Conservation (phyloP, 2,329 filamentous ascomycete species). For the Aspergillus sp. region DNA sequence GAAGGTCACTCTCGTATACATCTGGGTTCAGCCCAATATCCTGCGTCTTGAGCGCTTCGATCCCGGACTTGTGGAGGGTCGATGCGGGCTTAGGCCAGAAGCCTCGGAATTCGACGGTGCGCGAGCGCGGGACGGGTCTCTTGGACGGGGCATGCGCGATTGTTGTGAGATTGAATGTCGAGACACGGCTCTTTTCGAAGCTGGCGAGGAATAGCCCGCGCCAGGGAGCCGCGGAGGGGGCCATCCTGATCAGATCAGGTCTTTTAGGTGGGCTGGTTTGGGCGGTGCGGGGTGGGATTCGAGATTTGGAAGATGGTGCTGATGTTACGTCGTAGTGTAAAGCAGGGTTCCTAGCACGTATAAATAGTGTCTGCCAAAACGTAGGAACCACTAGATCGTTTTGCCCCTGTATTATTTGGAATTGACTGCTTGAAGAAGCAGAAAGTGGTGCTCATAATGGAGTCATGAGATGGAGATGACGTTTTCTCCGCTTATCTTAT, state of each 20-base stretch:
- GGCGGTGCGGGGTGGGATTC: neutral
- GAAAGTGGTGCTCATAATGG: neutral
- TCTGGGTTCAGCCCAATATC: slow-evolving; percentile 57
- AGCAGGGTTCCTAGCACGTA: neutral
- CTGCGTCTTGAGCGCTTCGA: slow-evolving; percentile 59
- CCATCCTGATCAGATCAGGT: too few species aligned
- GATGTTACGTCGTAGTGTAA: neutral
- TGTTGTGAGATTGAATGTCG: slow-evolving; percentile 31
- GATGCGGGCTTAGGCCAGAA: slow-evolving; percentile 65
- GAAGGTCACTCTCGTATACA: slow-evolving; percentile 72
- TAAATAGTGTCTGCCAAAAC: too few species aligned
- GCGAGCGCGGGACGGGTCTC: slow-evolving; percentile 30
- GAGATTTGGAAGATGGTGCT: neutral
- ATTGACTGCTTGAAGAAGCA: neutral
- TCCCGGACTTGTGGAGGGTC: slow-evolving; percentile 68
- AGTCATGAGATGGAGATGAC: slow-evolving; percentile 6
- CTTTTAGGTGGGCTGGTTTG: neutral
- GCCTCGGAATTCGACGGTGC: slow-evolving; percentile 81
- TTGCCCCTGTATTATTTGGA: neutral
- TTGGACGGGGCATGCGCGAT: slow-evolving; percentile 18
- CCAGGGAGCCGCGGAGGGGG: slow-evolving; percentile 27
- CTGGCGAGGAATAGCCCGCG: slow-evolving; percentile 26
- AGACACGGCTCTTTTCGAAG: slow-evolving; percentile 22
- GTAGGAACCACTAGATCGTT: too few species aligned
- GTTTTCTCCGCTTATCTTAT: slow-evolving; percentile 15